Evolutionary conservation across 192 early-diverging fungal species (phyloP), one percentile per base, ranked within the genome.

Genomic region (Coemansia sp.): DNA sequence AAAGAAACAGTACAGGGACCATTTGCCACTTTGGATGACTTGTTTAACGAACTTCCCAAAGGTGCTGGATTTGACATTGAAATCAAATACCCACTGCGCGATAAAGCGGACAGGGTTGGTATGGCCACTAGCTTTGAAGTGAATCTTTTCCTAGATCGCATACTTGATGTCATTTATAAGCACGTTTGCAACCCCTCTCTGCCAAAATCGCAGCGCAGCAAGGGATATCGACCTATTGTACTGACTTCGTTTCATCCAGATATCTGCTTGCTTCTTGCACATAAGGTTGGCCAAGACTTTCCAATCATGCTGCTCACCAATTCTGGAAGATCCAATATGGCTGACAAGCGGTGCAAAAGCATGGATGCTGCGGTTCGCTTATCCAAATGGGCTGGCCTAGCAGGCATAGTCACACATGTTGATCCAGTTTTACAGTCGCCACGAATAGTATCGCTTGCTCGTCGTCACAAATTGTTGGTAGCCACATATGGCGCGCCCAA

Each of bases 181-280:
- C 38, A 76, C 52, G 62, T 68, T 22, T 55, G 58, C 10, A 49
- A 55, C 8, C 60, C 68, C n/a, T 27, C 32, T 34, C 27, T 41
- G 26, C 21, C 16, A 25, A 32, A 44, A 28, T 52, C 38, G 22
- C 30, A 50, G 19, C 30, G 49, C 48, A 31, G 54, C 27, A 58
- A 56, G 26, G 23, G 12, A 38, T 72, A 83, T 30, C 86, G 96
- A 6, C 85, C 87, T 16, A 86, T 98, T 27, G 89, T 94, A 54
- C 96, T 98, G 74, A 94, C 94, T 0, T 90, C 90, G 22, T 98
- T 98, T 71, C 91, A 96, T 68, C 91, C 96, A 0, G 94, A 96
- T 60, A 85, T 90, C 54, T 93, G 90, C 65, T 71, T 93, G 49
- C 72, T 94, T 67, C 78, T 95, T 16, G 91, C 89, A 41, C 78